Evolutionary conservation across 108 stramenopile species (phyloP).

Genomic region (Pseudonitzschia multiseries): DNA sequence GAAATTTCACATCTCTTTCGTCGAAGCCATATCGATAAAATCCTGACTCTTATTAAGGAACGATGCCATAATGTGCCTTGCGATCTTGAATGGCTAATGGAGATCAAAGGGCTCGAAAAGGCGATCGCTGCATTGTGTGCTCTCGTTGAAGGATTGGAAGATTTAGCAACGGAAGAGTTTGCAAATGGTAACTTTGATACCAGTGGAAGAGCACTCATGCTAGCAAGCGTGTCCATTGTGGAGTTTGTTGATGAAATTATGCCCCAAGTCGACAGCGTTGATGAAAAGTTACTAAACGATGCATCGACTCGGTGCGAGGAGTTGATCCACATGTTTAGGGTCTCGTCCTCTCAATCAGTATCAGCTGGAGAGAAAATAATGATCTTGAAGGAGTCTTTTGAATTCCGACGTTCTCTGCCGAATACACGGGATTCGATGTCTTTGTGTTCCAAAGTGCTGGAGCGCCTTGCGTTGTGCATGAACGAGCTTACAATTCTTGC

Average conservation of each 20-base stretch:
- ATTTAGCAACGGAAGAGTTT: conserved; percentile 29
- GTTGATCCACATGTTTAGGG: neutral
- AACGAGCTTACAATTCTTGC: neutral
- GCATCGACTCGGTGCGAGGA: neutral
- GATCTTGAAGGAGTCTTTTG: neutral
- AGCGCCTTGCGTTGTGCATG: neutral
- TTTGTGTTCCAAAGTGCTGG: neutral
- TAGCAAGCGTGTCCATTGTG: conserved; percentile 29
- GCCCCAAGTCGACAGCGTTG: neutral
- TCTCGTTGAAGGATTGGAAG: conserved; percentile 31
- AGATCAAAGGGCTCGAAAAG: neutral
- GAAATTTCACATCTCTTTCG: conserved; percentile 10
- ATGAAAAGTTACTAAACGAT: neutral
- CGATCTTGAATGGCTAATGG: conserved; percentile 28
- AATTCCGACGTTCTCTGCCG: neutral
- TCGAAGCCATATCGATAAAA: conserved; percentile 3
- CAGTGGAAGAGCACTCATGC: conserved; percentile 55
- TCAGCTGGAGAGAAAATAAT: neutral
- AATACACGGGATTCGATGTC: neutral
- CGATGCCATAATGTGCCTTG: conserved; percentile 18
- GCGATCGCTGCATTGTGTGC: conserved; percentile 3
- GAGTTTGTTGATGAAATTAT: conserved; percentile 13
- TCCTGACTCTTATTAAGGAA: neutral
- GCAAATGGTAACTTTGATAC: conserved; percentile 46
- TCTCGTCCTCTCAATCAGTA: neutral